Conservation (phyloP, 169 alveolate genomes). For the Plasmodium gallinaceum region DNA sequence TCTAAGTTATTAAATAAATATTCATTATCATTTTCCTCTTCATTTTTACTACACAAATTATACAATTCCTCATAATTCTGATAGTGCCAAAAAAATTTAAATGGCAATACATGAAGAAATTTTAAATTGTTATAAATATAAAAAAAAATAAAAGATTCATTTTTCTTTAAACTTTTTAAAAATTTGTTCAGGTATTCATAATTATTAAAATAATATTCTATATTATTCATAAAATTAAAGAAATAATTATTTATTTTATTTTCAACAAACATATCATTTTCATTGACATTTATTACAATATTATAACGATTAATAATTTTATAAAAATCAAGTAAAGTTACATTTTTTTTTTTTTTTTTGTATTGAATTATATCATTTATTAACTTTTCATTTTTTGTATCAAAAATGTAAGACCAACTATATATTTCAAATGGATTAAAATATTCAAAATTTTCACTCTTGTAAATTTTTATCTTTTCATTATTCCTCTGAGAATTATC, state of each 20-base stretch:
- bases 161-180: slow-evolving; percentile 30
- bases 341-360: neutral
- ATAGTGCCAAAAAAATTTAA: slow-evolving; percentile 67
- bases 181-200: slow-evolving; percentile 1
- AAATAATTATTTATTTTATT: slow-evolving; percentile 30
- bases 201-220: slow-evolving; percentile 36
- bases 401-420: slow-evolving; percentile 60
- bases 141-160: slow-evolving; percentile 59
- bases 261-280: slow-evolving; percentile 67
- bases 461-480: neutral
- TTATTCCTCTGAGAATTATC: slow-evolving; percentile 4
- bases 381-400: slow-evolving; percentile 54
- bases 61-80: slow-evolving; percentile 24
- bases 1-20: slow-evolving; percentile 53
- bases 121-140: slow-evolving; percentile 43
- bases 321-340: slow-evolving; percentile 17
- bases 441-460: slow-evolving; percentile 2
- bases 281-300: slow-evolving; percentile 63
- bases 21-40: slow-evolving; percentile 46
- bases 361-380: slow-evolving; percentile 50
- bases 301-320: slow-evolving; percentile 24
- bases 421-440: slow-evolving; percentile 59
- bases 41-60: neutral
- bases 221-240: slow-evolving; percentile 21
- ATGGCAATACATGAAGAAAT: slow-evolving; percentile 51